Percentiles rank a stretch among this genome's conserved stretches.
These are phyloP conservation scores for Suillus americanus DNA, from an alignment of 768 basidiomycete genomes.

Conservation along the genomic window DNA sequence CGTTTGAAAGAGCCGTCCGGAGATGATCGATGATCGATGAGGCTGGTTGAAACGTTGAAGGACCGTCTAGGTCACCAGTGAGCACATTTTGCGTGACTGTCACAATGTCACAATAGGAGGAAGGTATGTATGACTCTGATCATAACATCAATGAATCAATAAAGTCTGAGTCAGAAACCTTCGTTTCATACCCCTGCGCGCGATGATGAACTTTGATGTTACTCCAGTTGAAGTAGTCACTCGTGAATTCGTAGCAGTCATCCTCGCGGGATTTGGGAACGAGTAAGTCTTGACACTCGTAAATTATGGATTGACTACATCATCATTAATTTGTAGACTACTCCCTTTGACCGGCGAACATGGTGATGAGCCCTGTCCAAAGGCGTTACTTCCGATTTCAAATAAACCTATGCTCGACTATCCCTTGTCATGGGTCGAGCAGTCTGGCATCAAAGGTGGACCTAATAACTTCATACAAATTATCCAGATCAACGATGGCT, in stretches of 20 bases:
- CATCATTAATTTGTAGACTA: constrained; percentile 45
- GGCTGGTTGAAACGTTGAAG: neutral
- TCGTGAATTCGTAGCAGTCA: constrained; percentile 83
- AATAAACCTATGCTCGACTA: constrained; percentile 89
- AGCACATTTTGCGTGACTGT: neutral
- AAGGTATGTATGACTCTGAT: neutral
- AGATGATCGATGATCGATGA: neutral
- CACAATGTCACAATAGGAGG: neutral
- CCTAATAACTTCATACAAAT: constrained; percentile 1
- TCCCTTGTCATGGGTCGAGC: constrained; percentile 81
- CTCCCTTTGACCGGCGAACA: constrained; percentile 73
- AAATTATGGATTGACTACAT: constrained; percentile 9
- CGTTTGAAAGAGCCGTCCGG: neutral
- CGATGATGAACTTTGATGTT: constrained; percentile 62
- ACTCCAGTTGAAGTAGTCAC: constrained; percentile 51
- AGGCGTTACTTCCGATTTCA: constrained; percentile 83
- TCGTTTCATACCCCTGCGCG: neutral
- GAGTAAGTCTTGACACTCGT: constrained; percentile 50
- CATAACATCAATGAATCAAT: neutral
- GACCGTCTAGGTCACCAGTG: neutral
- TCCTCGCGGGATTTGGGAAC: constrained; percentile 91
- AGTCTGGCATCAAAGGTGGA: constrained; percentile 79
- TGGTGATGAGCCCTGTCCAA: constrained; percentile 82
- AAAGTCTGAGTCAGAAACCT: neutral
- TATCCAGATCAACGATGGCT: constrained; percentile 10